These are phyloP conservation scores for Citrus medica DNA, from an alignment of 345 rosid species.

Conservation along the genomic window DNA sequence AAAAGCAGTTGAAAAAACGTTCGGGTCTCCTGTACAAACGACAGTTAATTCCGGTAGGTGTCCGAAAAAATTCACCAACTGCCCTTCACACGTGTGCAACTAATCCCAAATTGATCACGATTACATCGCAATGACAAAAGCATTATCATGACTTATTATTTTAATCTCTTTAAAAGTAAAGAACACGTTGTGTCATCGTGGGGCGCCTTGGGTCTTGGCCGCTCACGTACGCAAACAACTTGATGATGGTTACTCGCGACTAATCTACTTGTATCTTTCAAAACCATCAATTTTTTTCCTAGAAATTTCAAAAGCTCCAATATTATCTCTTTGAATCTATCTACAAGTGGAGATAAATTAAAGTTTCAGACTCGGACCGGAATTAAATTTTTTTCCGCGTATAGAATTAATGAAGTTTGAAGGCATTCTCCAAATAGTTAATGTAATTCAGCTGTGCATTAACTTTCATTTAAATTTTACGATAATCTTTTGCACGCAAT, in stretches of 20 bases:
- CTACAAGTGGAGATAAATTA: neutral
- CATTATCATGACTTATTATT: too few relatives aligned
- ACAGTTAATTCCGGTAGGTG: neutral
- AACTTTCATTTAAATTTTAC: neutral
- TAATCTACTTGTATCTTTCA: neutral
- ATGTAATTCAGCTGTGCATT: neutral
- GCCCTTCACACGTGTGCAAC: conserved; percentile 10
- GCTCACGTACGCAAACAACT: conserved; percentile 3
- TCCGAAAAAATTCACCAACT: neutral
- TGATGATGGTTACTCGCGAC: neutral
- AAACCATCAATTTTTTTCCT: neutral
- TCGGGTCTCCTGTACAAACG: neutral
- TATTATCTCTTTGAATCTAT: neutral
- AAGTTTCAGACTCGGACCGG: too few relatives aligned
- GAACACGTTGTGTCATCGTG: too few relatives aligned
- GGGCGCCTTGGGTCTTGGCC: neutral
- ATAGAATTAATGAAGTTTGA: neutral
- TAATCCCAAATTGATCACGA: neutral
- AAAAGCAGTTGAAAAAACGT: neutral
- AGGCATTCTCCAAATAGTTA: neutral
- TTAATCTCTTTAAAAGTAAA: too few relatives aligned
- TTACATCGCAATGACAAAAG: neutral
- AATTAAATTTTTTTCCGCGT: too few relatives aligned
- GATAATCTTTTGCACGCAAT: neutral
- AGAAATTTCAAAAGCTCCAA: neutral